Percentiles rank a stretch among this genome's conserved stretches.
These are phyloP conservation scores for Globisporangium abappressorium DNA, from an alignment of 352 stramenopile genomes.

Conservation along the genomic window DNA sequence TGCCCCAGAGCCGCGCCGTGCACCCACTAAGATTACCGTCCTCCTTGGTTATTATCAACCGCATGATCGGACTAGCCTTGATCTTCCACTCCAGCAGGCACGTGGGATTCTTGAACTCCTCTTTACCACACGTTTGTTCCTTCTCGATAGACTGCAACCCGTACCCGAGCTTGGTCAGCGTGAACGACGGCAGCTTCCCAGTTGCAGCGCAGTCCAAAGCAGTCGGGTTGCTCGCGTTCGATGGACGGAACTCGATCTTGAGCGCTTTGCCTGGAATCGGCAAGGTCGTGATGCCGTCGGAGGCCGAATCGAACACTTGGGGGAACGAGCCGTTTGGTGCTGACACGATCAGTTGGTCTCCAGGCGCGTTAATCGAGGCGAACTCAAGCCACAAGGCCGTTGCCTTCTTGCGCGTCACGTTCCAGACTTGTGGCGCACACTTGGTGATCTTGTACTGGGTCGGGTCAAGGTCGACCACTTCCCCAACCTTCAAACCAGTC, in stretches of 20 bases:
- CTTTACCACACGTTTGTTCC: neutral
- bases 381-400: conserved; percentile 25
- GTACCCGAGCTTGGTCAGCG: conserved; percentile 2
- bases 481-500: neutral
- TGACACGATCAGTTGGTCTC: conserved; percentile 24
- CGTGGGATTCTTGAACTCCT: neutral
- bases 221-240: no score
- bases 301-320: conserved; percentile 11
- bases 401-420: conserved; percentile 23
- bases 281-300: conserved; percentile 18
- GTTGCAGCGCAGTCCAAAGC: neutral
- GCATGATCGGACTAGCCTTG: neutral
- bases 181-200: conserved; percentile 9
- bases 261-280: conserved; percentile 17
- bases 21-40: neutral
- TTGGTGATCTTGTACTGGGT: conserved; percentile 21
- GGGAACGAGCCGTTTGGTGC: conserved; percentile 19
- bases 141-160: neutral
- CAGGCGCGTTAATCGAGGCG: conserved; percentile 14
- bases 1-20: conserved; percentile 24
- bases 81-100: neutral
- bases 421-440: conserved; percentile 26
- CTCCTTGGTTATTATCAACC: no score
- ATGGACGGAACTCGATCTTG: conserved; percentile 25
- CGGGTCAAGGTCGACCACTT: conserved; percentile 12